These are phyloP conservation scores for Puya raimondii DNA, from an alignment of 176 grass and related monocot genomes.

Conservation along the genomic window DNA sequence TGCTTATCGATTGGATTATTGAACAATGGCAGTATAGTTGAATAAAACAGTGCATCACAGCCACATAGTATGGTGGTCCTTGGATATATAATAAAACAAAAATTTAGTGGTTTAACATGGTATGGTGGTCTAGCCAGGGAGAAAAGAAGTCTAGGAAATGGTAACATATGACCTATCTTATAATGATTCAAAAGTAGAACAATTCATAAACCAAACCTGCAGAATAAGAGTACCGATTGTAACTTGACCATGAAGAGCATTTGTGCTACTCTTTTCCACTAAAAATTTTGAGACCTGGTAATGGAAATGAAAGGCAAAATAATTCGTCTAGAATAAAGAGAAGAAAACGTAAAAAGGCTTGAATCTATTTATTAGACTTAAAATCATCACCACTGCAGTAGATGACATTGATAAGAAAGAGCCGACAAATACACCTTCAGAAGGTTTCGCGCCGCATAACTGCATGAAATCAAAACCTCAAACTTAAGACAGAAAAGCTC, in stretches of 20 bases:
- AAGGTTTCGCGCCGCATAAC: conserved; percentile 87
- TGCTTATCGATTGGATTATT: neutral
- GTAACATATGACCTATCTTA: no score
- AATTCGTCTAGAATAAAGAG: neutral
- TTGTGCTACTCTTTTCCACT: conserved; percentile 75
- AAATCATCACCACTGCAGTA: conserved; percentile 89
- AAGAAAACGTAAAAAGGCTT: neutral
- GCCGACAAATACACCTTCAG: conserved; percentile 90
- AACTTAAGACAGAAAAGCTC: neutral
- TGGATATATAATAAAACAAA: neutral
- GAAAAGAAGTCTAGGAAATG: neutral
- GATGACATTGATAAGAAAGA: conserved; percentile 99
- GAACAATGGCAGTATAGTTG: neutral
- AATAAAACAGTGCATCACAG: neutral
- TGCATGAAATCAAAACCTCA: conserved; percentile 22
- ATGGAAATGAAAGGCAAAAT: conserved; percentile 8
- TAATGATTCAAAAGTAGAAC: conserved; percentile 12
- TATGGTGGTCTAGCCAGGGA: neutral
- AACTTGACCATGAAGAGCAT: conserved; percentile 95
- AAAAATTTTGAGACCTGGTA: conserved; percentile 88
- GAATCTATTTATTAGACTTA: conserved; percentile 7
- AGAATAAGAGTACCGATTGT: conserved; percentile 89
- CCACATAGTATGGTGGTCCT: neutral
- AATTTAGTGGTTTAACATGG: neutral
- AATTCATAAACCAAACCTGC: conserved; percentile 41